Percentiles rank a stretch among this genome's conserved stretches.
phyloP scores from a whole-genome alignment of 441 rosid species.

The Rhodomyrtus psidioides region DNA sequence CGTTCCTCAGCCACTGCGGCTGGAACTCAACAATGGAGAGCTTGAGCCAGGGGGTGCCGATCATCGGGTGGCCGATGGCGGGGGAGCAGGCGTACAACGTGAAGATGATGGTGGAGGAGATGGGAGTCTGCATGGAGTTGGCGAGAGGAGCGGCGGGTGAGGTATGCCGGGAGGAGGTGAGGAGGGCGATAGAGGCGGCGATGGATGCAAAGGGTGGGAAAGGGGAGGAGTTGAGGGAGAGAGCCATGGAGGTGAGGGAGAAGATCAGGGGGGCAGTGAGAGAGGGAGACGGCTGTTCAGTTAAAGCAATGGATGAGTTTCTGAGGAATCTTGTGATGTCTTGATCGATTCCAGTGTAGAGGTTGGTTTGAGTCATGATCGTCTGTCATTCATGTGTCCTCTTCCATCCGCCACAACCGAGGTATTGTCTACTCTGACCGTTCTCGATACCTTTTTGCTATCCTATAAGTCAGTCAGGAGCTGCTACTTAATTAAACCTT shows the following conservation, averaged over 20 bases:
- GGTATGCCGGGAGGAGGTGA: background rate
- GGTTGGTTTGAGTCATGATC: background rate
- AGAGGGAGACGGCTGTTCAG: slow-evolving; percentile 5
- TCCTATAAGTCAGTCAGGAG: background rate
- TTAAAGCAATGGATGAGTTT: slow-evolving; percentile 9
- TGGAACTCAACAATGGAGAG: slow-evolving; percentile 14
- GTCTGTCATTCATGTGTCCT: background rate
- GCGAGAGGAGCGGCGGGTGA: background rate
- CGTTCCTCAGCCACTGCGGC: slow-evolving; percentile 13
- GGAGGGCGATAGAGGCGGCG: background rate
- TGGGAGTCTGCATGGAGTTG: background rate
- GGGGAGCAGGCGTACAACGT: slow-evolving; percentile 14
- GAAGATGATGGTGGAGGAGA: slow-evolving; percentile 4
- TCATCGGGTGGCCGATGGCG: slow-evolving; percentile 13
- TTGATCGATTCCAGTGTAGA: background rate
- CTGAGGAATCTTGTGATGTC: background rate
- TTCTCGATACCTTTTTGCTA: background rate
- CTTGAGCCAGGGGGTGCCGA: slow-evolving; percentile 8
- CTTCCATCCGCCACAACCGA: background rate
- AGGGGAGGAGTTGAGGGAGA: slow-evolving; percentile 4
- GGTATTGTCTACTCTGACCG: background rate
- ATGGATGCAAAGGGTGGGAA: background rate
- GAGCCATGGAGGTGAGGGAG: background rate
- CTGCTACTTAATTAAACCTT: background rate
- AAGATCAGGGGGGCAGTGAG: slow-evolving; percentile 3